Base-by-base conservation (phyloP, 805 yeast genomes). In the Starmera caribaea region DNA sequence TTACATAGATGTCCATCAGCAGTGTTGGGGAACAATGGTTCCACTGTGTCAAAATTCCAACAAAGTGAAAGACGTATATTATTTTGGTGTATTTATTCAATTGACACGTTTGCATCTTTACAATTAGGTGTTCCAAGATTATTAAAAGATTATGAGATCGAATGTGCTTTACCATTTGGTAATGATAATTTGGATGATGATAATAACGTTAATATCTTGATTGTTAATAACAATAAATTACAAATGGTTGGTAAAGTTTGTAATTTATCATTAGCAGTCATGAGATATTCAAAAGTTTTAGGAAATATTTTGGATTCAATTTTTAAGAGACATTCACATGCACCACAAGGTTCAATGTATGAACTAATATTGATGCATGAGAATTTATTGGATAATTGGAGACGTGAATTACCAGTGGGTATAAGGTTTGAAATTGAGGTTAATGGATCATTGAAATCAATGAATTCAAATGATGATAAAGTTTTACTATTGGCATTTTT, bases 1-100 rank as follows among this genome's bases (percentile, higher is more conserved):
- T 65, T 88, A 35, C 95, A 87, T 55, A 69, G 94, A 48, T 82
- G 95, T 58, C 95, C 95, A 9, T 78, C 89, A 5, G 90, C 90
- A 0, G 88, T 85, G 4, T 62, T 81, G 37, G 74, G 77, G 3
- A 69, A 70, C n/a, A 69, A 68, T 42, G 90, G 90, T 1, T 69
- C 81, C 3, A 73, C 74, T 29, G 74, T 82, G 35, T 72, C 79
- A 17, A 73, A 71, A 46, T 68, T 76, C 43, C 89, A 81, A 63
- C 92, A 82, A 58, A 88, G 89, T 45, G 86, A 84, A 53, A 69
- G 96, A 45, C 73, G 95, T 55, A 73, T 84, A 30, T 59, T 85
- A 32, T 88, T 88, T 50, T 88, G 96, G 96, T 77, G 86, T 45
- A 73, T 80, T 34, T 87, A 84, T 57, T 69, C 79, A 26, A 65